A percentile compares a stretch with the other conserved stretches of the same genome.
Evolutionary conservation across 805 yeast genomes (phyloP).

Genomic region (Myxozyma vanderwaltii): DNA sequence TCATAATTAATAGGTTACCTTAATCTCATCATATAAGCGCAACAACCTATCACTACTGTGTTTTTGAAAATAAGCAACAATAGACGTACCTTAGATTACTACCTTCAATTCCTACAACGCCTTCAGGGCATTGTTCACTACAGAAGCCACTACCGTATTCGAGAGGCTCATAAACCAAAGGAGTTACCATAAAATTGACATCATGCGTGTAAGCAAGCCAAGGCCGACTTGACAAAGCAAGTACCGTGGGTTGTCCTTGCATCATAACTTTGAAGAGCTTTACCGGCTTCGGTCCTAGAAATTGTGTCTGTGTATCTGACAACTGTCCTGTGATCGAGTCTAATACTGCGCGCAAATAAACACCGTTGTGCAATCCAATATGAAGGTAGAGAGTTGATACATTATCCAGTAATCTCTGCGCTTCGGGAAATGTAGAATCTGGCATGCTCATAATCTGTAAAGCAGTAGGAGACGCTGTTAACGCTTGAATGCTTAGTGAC

Average conservation of each 20-base stretch:
- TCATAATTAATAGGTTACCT: conserved; percentile 26
- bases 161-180: conserved; percentile 48
- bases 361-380: conserved; percentile 82
- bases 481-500: conserved; percentile 61
- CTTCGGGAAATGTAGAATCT: conserved; percentile 25
- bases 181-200: conserved; percentile 48
- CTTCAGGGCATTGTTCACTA: conserved; percentile 64
- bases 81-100: conserved; percentile 47
- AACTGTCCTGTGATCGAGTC: conserved; percentile 63
- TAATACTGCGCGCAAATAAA: conserved; percentile 64
- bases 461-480: conserved; percentile 55
- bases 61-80: conserved; percentile 25
- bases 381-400: conserved; percentile 51
- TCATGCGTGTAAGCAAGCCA: conserved; percentile 55
- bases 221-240: conserved; percentile 57
- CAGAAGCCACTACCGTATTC: conserved; percentile 55
- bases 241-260: conserved; percentile 43
- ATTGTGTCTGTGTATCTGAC: conserved; percentile 65
- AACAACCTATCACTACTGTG: conserved; percentile 33
- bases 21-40: conserved; percentile 27
- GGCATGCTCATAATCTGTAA: conserved; percentile 45
- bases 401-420: conserved; percentile 24
- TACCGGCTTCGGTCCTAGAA: conserved; percentile 71
- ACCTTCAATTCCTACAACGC: conserved; percentile 63
- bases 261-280: conserved; percentile 47